A percentile compares a stretch with the other conserved stretches of the same genome.
phyloP scores from a whole-genome alignment of 306 rosid genomes.

The Erythrophleum fordii region DNA sequence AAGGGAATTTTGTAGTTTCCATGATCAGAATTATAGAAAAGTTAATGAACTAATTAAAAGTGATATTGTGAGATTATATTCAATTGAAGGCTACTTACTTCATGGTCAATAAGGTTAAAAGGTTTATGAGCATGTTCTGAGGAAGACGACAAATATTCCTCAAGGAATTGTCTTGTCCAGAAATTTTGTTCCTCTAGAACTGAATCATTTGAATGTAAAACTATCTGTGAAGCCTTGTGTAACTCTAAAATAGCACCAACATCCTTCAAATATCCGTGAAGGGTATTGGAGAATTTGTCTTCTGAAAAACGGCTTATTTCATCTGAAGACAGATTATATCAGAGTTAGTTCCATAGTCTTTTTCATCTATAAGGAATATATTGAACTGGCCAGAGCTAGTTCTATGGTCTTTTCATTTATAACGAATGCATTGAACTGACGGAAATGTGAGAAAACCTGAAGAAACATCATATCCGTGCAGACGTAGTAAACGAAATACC shows the following conservation, averaged over 20 bases:
- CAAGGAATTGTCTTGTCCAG: slow-evolving; percentile 37
- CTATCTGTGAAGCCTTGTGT: slow-evolving; percentile 19
- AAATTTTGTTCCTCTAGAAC: slow-evolving; percentile 46
- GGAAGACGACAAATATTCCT: slow-evolving; percentile 26
- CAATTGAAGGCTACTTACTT: neutral
- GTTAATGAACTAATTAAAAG: neutral
- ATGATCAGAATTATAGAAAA: no score
- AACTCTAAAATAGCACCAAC: slow-evolving; percentile 42
- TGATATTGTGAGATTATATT: neutral
- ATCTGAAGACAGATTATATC: neutral
- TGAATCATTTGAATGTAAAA: slow-evolving; percentile 47
- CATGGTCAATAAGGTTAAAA: neutral
- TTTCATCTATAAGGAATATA: slow-evolving; percentile 50
- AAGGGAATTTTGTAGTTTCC: neutral
- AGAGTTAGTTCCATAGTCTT: neutral
- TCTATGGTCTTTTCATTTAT: neutral
- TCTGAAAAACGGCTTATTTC: slow-evolving; percentile 43
- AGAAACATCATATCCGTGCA: slow-evolving; percentile 39
- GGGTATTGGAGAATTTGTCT: slow-evolving; percentile 47
- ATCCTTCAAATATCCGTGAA: slow-evolving; percentile 56
- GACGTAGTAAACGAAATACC: neutral
- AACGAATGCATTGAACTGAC: no score
- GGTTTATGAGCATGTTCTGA: neutral
- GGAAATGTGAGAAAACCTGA: slow-evolving; percentile 24
- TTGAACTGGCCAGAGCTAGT: neutral